phyloP scores from a whole-genome alignment of 352 stramenopile species.

The Saprolegnia parasitica region DNA sequence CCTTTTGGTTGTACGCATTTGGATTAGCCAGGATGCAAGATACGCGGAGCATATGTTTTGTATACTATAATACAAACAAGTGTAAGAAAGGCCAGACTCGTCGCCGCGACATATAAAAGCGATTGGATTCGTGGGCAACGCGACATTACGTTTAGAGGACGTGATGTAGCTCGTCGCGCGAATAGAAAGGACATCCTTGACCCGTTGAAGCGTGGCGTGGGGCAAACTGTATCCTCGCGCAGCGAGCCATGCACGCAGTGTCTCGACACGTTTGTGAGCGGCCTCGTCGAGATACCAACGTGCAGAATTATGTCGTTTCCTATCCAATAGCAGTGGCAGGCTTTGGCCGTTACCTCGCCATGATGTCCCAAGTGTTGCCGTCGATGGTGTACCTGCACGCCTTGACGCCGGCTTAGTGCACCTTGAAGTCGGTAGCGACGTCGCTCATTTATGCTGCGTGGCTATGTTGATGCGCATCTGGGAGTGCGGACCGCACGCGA shows the following conservation, averaged over 20 bases:
- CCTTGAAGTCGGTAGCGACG: too few species aligned
- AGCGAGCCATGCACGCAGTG: background rate
- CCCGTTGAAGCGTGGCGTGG: background rate
- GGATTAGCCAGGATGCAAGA: background rate
- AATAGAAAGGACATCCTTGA: constrained; percentile 2
- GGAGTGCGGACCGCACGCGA: too few species aligned
- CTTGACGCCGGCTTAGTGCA: too few species aligned
- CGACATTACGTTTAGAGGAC: background rate
- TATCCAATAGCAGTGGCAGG: too few species aligned
- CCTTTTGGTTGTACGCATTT: background rate
- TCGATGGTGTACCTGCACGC: too few species aligned
- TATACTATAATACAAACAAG: background rate
- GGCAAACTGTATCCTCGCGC: background rate
- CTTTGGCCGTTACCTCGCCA: too few species aligned
- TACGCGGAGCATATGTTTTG: background rate
- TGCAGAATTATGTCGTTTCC: too few species aligned
- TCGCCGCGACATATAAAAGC: background rate
- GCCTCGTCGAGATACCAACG: too few species aligned
- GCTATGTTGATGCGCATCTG: too few species aligned
- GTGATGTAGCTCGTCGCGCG: constrained; percentile 4
- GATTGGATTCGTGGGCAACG: background rate
- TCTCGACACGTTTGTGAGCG: too few species aligned
- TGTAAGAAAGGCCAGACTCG: background rate
- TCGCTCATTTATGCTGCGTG: too few species aligned
- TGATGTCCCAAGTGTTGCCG: too few species aligned